phyloP scores from a whole-genome alignment of 164 flowering plant genomes.

The Vitis amurensis region DNA sequence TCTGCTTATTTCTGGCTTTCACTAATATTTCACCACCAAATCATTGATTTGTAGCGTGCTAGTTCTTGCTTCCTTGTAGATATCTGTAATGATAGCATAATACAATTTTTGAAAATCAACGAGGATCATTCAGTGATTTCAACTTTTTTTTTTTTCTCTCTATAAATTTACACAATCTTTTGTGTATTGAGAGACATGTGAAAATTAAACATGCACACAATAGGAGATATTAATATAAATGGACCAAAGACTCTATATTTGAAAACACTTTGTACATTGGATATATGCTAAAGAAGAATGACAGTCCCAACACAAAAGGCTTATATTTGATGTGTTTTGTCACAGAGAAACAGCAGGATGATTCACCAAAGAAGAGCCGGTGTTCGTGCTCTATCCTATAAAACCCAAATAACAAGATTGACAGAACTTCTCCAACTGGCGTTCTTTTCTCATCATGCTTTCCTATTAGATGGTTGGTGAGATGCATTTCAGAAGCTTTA shows the following conservation, averaged over 20 bases:
- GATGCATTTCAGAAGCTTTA: slow-evolving; percentile 2
- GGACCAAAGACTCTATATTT: no score
- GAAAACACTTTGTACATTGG: no score
- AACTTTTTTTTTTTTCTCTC: no score
- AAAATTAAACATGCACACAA: no score
- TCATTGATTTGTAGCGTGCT: neutral
- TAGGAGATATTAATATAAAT: no score
- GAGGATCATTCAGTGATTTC: no score
- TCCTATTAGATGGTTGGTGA: neutral
- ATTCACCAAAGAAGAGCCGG: slow-evolving; percentile 29
- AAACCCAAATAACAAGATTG: slow-evolving; percentile 5
- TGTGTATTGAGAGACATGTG: no score
- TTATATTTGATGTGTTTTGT: slow-evolving; percentile 13
- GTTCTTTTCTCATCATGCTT: neutral
- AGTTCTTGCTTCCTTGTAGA: neutral
- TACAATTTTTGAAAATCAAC: no score
- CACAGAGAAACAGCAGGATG: slow-evolving; percentile 34
- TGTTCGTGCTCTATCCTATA: slow-evolving; percentile 56
- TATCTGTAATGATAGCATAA: no score
- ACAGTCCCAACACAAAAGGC: neutral
- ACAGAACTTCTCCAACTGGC: slow-evolving; percentile 2
- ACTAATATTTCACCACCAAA: neutral
- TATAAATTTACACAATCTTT: no score
- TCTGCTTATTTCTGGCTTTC: neutral
- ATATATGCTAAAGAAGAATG: neutral